Evolutionary conservation across 2,329 filamentous ascomycete genomes (phyloP).

Genomic region (Botrytis elliptica): DNA sequence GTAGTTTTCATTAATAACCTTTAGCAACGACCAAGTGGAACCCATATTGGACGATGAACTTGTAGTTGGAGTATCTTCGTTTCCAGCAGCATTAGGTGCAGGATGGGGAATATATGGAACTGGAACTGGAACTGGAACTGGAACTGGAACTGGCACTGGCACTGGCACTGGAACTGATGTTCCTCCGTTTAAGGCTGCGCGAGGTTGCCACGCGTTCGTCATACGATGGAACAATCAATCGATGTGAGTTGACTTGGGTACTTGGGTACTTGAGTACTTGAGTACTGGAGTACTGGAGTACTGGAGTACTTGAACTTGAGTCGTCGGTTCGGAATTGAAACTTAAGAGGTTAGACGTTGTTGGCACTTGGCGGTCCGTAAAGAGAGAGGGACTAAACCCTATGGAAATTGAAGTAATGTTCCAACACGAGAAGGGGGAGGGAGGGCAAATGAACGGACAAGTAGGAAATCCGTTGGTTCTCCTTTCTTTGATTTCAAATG

Average conservation of each 20-base stretch:
- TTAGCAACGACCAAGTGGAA: slow-evolving; percentile 35
- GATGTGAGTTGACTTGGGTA: not conserved
- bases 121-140: not conserved
- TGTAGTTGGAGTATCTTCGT: slow-evolving; percentile 32
- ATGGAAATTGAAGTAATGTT: not conserved
- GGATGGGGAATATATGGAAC: slow-evolving; percentile 33
- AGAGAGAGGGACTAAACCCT: slow-evolving; percentile 6
- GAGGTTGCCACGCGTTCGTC: slow-evolving; percentile 17
- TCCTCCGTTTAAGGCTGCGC: not conserved
- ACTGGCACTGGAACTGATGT: not conserved
- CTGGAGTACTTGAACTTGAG: too few species aligned
- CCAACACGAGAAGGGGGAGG: not conserved
- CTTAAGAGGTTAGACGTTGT: not conserved
- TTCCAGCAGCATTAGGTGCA: slow-evolving; percentile 34
- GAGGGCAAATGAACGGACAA: not conserved
- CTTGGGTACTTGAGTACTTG: not conserved
- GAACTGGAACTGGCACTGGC: not conserved
- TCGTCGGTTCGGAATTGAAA: not conserved
- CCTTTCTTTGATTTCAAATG: not conserved
- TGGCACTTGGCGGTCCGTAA: not conserved
- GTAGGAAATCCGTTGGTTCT: not conserved
- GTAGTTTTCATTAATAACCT: slow-evolving; percentile 27
- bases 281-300: not conserved
- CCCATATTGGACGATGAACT: slow-evolving; percentile 30
- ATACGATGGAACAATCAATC: not conserved